Percentiles rank a stretch among this genome's conserved stretches.
Evolutionary conservation across 176 grass and related monocot genomes (phyloP).

Genomic region (Juncus inflexus): DNA sequence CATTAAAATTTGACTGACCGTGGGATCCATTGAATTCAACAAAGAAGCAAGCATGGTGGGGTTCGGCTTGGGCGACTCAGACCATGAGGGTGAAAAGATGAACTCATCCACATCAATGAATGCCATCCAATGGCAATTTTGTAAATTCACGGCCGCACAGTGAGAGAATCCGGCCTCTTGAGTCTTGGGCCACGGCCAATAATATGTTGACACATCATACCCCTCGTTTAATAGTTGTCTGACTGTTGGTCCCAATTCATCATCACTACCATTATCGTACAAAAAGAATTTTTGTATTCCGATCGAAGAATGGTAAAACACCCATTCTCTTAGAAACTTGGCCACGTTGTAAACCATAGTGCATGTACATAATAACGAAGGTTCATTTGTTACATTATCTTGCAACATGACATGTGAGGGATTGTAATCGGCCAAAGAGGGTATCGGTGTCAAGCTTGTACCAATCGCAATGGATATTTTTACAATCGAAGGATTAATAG

Average conservation of each 20-base stretch:
- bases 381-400: background rate
- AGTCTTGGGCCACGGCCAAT: slow-evolving; percentile 48
- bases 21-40: background rate
- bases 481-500: background rate
- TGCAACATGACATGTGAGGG: background rate
- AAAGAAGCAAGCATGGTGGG: slow-evolving; percentile 32
- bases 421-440: slow-evolving; percentile 22
- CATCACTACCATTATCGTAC: slow-evolving; percentile 51
- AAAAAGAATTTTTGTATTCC: slow-evolving; percentile 36
- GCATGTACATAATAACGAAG: slow-evolving; percentile 22
- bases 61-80: background rate
- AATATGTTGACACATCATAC: slow-evolving; percentile 11
- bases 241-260: slow-evolving; percentile 20
- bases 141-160: slow-evolving; percentile 23
- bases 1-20: slow-evolving; percentile 30
- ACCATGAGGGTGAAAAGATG: slow-evolving; percentile 32
- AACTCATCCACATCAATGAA: slow-evolving; percentile 54
- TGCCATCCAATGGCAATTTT: slow-evolving; percentile 39
- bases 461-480: slow-evolving; percentile 18
- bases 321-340: slow-evolving; percentile 46
- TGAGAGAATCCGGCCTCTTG: slow-evolving; percentile 55
- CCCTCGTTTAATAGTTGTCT: background rate
- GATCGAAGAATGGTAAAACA: slow-evolving; percentile 35
- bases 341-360: slow-evolving; percentile 49
- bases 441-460: background rate